Evolutionary conservation across 1,284 basidiomycete genomes (phyloP), one percentile per base, ranked within the genome.

Genomic region (Retiboletus fuscus): DNA sequence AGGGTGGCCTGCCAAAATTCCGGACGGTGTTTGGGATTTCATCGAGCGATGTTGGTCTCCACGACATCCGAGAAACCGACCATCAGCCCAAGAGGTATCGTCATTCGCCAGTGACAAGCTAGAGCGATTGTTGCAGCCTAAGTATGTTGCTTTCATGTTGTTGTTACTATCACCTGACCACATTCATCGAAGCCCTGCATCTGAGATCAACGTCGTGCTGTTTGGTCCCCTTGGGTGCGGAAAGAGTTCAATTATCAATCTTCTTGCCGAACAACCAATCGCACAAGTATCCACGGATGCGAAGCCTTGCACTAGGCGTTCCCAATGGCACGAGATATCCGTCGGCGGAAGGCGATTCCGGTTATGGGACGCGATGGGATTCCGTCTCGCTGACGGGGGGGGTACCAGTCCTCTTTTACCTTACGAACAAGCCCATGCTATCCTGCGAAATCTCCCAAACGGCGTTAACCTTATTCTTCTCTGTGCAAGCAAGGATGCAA

Each of bases 361-460:
- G 20, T 26, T 83, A 30, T 83, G 78, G 68, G 73, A 74, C 22
- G 74, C 73, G 11, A 69, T 39, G 60, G 73, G 73, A 30, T 74
- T 74, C 12, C 10, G 46, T 28, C 64, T 49, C 16, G 22, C 73
- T 6, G n/a, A 47, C 10, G 39, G 43, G 7, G 57, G 34, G 3
- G 69, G 30, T 6, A 30, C 16, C 51, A 47, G 20, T 55, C 47
- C 57, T 13, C 67, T 72, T 61, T 66, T 39, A 2, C 73, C 73
- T 5, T 74, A 72, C 39, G 53, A 75, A 49, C 73, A 75, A 24
- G 70, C 73, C 13, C 44, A 73, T 18, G 12, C 57, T 8, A 44
- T 74, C 62, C 28, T 74, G 53, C 66, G 26, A 39, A 55, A 39
- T 28, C 41, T 74, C 7, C 22, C 44, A 10, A 44, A 71, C 22